Base-by-base conservation (phyloP, 2,329 filamentous ascomycete species). In the Cladosporium sp. region DNA sequence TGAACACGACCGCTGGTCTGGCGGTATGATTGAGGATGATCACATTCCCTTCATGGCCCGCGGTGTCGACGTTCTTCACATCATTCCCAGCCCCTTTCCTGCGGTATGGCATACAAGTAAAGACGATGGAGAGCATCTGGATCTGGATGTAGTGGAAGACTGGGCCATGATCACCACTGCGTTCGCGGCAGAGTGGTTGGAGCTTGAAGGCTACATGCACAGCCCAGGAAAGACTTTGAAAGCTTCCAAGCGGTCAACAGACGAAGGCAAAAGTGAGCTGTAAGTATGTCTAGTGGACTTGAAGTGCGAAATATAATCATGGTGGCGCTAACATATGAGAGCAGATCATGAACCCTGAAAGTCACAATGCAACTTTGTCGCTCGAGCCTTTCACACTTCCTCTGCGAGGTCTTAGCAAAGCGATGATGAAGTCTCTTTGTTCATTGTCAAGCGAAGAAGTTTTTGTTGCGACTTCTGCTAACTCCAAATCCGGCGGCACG, bases 181-280 rank as follows among this genome's bases (percentile, higher is more conserved):
- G 0, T 99, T 97, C 75, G 83, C 86, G 34, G 87, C 89, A 0
- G 93, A 97, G 74, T 97, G 92, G 91, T 84, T 97, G 83, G 92
- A 96, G 64, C 74, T 97, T 60, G 85, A 87, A 62, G 83, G 78
- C 1, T 80, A 34, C 19, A 58, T 58, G 56, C 36, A 45, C 15
- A 42, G n/a, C 19, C 28, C 39, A 8, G 22, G 13, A 22, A 35
- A 28, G 20, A 15, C 12, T n/a, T 45, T 19, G 22, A 48, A 44
- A 25, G 35, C 35, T 8, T 32, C 45, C 24, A 35, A 50, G 19
- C 35, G 37, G 22, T n/a, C 45, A 25, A 17, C 19, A 20, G 55
- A n/a, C 19, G 25, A 42, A n/a, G 45, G 34, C 28, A 51, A 44
- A 45, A 44, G 37, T 19, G 55, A 50, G 47, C 28, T 57, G 55